Percentiles rank a stretch among this genome's conserved stretches.
Evolutionary conservation across 73 alveolate species (phyloP).

Genomic region (Uronychia binucleata): DNA sequence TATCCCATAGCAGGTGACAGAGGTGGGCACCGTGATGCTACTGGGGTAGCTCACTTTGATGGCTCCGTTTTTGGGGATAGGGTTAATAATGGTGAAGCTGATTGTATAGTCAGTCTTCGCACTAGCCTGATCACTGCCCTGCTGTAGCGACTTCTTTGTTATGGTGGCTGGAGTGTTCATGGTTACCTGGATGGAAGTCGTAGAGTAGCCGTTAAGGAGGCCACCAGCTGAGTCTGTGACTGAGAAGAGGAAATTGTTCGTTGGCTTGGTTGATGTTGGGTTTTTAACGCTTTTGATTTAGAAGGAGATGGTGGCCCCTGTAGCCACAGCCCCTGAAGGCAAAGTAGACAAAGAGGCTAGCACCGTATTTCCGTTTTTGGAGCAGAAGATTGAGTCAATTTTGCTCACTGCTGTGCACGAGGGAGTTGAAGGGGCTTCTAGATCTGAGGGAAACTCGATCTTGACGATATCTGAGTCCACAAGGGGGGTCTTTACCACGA

Average conservation of each 20-base stretch:
- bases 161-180: neutral
- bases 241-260: neutral
- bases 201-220: neutral
- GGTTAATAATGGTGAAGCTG: neutral
- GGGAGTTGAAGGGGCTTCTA: neutral
- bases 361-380: neutral
- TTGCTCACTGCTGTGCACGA: neutral
- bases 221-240: neutral
- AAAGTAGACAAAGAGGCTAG: slow-evolving; percentile 9
- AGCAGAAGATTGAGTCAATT: neutral
- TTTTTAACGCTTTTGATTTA: slow-evolving; percentile 1
- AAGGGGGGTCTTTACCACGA: neutral
- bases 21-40: slow-evolving; percentile 3
- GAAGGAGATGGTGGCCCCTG: slow-evolving; percentile 6
- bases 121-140: slow-evolving; percentile 1
- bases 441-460: neutral
- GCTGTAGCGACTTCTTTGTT: neutral
- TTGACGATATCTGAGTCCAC: neutral
- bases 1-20: slow-evolving; percentile 1
- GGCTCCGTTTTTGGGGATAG: slow-evolving; percentile 18
- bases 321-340: slow-evolving; percentile 11
- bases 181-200: neutral
- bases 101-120: slow-evolving; percentile 6
- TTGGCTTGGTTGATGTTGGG: slow-evolving; percentile 3
- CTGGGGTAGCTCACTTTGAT: neutral